A percentile compares a stretch with the other conserved stretches of the same genome.
Evolutionary conservation across 2,329 filamentous ascomycete genomes (phyloP).

Genomic region (Pochonia chlamydosporia): DNA sequence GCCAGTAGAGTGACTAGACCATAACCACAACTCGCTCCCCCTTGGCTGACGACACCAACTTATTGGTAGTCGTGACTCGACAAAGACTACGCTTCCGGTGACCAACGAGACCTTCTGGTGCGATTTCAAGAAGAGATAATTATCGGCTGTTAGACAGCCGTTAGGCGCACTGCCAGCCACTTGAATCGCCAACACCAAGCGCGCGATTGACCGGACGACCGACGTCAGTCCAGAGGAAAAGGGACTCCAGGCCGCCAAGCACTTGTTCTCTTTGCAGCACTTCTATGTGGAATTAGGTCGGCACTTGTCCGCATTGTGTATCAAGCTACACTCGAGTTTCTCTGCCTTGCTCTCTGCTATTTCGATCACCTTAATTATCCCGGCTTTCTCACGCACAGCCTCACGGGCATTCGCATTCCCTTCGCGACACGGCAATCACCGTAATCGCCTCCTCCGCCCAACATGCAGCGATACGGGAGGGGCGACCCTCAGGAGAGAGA

Average conservation of each 20-base stretch:
- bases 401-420: neutral
- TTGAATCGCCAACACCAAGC: too few relatives aligned
- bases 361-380: neutral
- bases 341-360: neutral
- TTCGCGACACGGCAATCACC: neutral
- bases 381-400: neutral
- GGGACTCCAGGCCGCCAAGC: neutral
- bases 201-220: too few relatives aligned
- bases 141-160: too few relatives aligned
- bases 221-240: too few relatives aligned
- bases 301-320: too few relatives aligned
- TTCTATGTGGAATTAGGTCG: too few relatives aligned
- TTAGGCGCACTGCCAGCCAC: too few relatives aligned
- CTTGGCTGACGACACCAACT: neutral
- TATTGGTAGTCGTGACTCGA: neutral
- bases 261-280: neutral
- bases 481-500: constrained; percentile 30
- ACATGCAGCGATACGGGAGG: constrained; percentile 26
- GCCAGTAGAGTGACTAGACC: neutral
- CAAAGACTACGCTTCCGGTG: neutral
- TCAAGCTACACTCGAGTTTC: neutral
- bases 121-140: too few relatives aligned
- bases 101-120: neutral
- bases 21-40: neutral
- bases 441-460: neutral